phyloP scores from a whole-genome alignment of 1,284 basidiomycete species.

The Pseudozyma hubeiensis region DNA sequence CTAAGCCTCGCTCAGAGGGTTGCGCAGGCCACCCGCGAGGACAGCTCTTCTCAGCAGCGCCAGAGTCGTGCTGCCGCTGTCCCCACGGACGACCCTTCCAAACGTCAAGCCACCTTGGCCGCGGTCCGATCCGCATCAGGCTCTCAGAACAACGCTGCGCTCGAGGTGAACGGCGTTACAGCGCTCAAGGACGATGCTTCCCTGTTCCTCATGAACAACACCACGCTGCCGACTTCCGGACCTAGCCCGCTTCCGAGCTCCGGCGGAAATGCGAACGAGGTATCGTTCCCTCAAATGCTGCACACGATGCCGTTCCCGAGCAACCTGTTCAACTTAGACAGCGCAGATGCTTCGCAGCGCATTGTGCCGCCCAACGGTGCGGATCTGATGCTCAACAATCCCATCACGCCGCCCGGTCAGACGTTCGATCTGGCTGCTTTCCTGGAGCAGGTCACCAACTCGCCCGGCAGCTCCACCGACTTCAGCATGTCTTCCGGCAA shows the following conservation, averaged over 20 bases:
- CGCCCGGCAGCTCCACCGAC: slow-evolving; percentile 48
- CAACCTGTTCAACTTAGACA: slow-evolving; percentile 33
- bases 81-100: slow-evolving; percentile 22
- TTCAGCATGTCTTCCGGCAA: slow-evolving; percentile 34
- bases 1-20: slow-evolving; percentile 59
- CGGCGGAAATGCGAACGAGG: slow-evolving; percentile 15
- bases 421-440: slow-evolving; percentile 52
- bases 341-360: slow-evolving; percentile 21
- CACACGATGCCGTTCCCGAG: slow-evolving; percentile 25
- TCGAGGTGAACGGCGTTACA: slow-evolving; percentile 41
- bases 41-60: slow-evolving; percentile 18
- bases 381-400: slow-evolving; percentile 46
- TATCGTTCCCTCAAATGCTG: slow-evolving; percentile 45
- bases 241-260: slow-evolving; percentile 17
- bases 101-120: slow-evolving; percentile 40
- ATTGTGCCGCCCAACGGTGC: slow-evolving; percentile 49
- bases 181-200: slow-evolving; percentile 46
- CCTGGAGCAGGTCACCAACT: slow-evolving; percentile 53
- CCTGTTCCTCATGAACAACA: slow-evolving; percentile 31
- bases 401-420: slow-evolving; percentile 47
- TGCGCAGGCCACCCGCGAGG: slow-evolving; percentile 49
- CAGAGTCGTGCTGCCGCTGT: slow-evolving; percentile 7
- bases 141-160: slow-evolving; percentile 8
- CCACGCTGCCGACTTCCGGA: slow-evolving; percentile 29
- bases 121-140: slow-evolving; percentile 30